Conservation (phyloP, 805 yeast genomes). For the Teunomyces cretensis region DNA sequence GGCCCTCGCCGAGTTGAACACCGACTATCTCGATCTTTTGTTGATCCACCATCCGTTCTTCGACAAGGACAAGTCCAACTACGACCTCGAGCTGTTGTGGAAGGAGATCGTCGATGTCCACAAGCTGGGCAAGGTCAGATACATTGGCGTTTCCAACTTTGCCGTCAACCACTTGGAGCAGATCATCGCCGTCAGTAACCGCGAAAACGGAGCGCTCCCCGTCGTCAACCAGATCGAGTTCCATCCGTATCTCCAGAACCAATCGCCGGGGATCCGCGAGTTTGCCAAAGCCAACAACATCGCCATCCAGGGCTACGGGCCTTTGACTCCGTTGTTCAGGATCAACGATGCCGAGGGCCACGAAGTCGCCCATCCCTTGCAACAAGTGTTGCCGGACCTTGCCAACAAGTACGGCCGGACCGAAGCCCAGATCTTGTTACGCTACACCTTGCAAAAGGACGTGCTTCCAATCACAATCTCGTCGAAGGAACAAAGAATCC, state of each 20-base stretch:
- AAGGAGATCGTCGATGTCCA: conserved; percentile 50
- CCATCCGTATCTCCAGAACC: conserved; percentile 65
- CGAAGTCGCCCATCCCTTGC: conserved; percentile 28
- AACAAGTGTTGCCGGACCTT: conserved; percentile 34
- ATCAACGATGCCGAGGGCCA: conserved; percentile 29
- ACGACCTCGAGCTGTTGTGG: conserved; percentile 58
- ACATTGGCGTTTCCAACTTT: conserved; percentile 74
- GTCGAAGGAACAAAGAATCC: conserved; percentile 41
- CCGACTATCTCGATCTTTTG: conserved; percentile 59
- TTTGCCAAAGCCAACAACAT: conserved; percentile 51
- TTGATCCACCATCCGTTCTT: conserved; percentile 64
- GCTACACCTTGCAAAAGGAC: conserved; percentile 63
- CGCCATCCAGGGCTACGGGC: conserved; percentile 65
- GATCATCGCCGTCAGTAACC: conserved; percentile 21
- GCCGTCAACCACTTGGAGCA: conserved; percentile 47
- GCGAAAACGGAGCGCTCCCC: conserved; percentile 46
- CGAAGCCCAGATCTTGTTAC: conserved; percentile 59
- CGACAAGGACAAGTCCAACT: conserved; percentile 32
- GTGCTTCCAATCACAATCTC: conserved; percentile 50
- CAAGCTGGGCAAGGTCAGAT: conserved; percentile 55
- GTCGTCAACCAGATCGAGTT: conserved; percentile 69
- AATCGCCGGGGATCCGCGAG: conserved; percentile 56
- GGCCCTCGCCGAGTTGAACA: conserved; percentile 46
- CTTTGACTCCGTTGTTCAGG: conserved; percentile 62
- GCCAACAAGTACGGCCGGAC: conserved; percentile 55